Evolutionary conservation across 2,329 filamentous ascomycete genomes (phyloP).

Genomic region (Colletotrichum sp.): DNA sequence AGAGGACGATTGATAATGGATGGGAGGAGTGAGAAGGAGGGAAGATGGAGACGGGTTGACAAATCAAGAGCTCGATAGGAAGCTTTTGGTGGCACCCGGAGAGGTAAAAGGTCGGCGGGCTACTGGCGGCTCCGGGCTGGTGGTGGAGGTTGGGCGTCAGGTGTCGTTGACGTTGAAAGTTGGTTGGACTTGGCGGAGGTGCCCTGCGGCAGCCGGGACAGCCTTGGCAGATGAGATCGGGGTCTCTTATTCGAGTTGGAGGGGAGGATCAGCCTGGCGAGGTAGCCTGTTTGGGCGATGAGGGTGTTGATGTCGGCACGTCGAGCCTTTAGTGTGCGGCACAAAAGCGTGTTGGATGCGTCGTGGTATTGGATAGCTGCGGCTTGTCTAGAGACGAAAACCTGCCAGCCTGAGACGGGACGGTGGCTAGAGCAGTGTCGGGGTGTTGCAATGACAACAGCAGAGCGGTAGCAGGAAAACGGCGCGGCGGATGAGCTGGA

Average conservation of each 20-base stretch:
- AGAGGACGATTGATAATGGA: not conserved
- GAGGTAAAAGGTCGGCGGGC: not conserved
- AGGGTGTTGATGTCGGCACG: not conserved
- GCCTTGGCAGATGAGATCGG: slow-evolving; percentile 2
- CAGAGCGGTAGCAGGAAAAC: not conserved
- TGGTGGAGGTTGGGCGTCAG: not conserved
- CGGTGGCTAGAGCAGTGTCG: not conserved
- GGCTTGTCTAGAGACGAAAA: not conserved
- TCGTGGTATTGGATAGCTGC: not conserved
- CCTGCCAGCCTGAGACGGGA: not conserved
- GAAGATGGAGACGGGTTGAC: not conserved
- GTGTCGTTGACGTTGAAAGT: slow-evolving; percentile 4
- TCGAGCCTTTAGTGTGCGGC: not conserved
- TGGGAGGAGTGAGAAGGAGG: not conserved
- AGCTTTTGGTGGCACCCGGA: not conserved
- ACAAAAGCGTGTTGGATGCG: not conserved
- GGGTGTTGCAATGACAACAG: not conserved
- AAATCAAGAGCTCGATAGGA: not conserved
- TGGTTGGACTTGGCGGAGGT: not conserved
- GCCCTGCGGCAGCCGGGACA: not conserved
- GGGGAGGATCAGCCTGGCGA: not conserved
- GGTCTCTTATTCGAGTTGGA: not conserved
- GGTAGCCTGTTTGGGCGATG: not conserved
- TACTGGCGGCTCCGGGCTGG: not conserved
- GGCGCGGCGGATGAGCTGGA: not conserved